These are phyloP conservation scores for Pestalotiopsis sp. DNA, from an alignment of 2,329 filamentous ascomycete genomes.

Conservation along the genomic window DNA sequence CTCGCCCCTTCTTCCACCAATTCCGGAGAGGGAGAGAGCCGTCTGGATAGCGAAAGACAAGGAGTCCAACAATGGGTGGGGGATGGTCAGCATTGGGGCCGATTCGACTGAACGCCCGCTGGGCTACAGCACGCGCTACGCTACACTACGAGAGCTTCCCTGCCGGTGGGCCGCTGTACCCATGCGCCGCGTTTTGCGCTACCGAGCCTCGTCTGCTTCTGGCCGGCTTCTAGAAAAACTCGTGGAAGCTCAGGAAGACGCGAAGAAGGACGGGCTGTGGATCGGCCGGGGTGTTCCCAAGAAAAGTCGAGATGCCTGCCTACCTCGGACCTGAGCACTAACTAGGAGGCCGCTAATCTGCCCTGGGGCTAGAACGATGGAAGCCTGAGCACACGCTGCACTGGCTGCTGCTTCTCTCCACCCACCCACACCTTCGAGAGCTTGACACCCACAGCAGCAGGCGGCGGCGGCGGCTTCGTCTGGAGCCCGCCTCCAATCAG, in stretches of 20 bases:
- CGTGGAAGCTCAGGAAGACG: slow-evolving; percentile 7
- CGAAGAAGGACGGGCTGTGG: background rate
- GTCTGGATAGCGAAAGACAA: background rate
- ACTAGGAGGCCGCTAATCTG: background rate
- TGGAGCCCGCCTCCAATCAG: background rate
- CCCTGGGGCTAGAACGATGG: background rate
- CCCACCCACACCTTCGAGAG: background rate
- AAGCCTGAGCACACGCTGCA: background rate
- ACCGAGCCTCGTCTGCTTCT: slow-evolving; percentile 10
- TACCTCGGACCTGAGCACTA: slow-evolving; percentile 1
- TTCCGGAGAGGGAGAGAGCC: background rate
- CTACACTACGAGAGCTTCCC: background rate
- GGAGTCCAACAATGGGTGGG: background rate
- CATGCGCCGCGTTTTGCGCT: slow-evolving; percentile 5
- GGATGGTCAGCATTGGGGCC: background rate
- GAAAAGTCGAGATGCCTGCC: background rate
- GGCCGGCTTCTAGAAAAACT: slow-evolving; percentile 13
- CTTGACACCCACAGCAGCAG: background rate
- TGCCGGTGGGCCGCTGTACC: slow-evolving; percentile 4
- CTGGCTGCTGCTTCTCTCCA: background rate
- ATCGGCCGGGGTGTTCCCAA: background rate
- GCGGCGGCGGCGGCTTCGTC: background rate
- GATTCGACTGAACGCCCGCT: background rate
- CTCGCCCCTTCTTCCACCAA: background rate
- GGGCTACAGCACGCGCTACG: background rate